Evolutionary conservation across 2,329 filamentous ascomycete species (phyloP).

Genomic region (Colletotrichum tamarilloi): DNA sequence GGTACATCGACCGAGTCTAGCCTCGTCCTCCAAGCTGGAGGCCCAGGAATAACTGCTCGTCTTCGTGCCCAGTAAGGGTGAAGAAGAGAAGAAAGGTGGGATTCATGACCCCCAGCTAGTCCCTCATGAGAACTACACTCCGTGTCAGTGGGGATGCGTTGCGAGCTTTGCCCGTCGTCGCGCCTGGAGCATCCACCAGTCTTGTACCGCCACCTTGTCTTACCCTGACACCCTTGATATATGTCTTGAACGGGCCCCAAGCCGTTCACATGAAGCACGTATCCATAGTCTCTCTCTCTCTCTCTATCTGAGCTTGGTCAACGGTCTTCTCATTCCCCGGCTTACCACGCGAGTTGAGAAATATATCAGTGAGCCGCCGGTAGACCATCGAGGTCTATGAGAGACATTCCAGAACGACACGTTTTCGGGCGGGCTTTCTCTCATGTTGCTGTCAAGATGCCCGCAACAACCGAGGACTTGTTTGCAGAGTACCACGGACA

Average conservation of each 20-base stretch:
- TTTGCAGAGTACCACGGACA: slow-evolving; percentile 55
- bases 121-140: slow-evolving; percentile 2
- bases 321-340: slow-evolving; percentile 1
- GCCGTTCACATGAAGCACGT: slow-evolving; percentile 14
- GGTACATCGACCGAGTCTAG: background rate
- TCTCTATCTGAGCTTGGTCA: slow-evolving; percentile 13
- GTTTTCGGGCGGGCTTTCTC: slow-evolving; percentile 7
- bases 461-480: slow-evolving; percentile 41
- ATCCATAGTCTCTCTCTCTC: background rate
- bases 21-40: slow-evolving; percentile 6
- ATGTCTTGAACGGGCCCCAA: slow-evolving; percentile 25
- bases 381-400: slow-evolving; percentile 4
- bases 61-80: slow-evolving; percentile 2
- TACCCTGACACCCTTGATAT: slow-evolving; percentile 30
- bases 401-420: slow-evolving; percentile 27
- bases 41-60: slow-evolving; percentile 3
- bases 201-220: slow-evolving; percentile 29
- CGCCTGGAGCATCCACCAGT: slow-evolving; percentile 22
- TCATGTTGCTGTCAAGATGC: slow-evolving; percentile 19
- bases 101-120: slow-evolving; percentile 6
- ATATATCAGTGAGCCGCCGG: slow-evolving; percentile 19
- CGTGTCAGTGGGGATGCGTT: slow-evolving; percentile 7
- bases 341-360: slow-evolving; percentile 19
- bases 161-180: slow-evolving; percentile 7
- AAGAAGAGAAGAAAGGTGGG: background rate